Evolutionary conservation across 2,329 filamentous ascomycete species (phyloP), one percentile per base, ranked within the genome.

Genomic region (Podosphaera fusca): DNA sequence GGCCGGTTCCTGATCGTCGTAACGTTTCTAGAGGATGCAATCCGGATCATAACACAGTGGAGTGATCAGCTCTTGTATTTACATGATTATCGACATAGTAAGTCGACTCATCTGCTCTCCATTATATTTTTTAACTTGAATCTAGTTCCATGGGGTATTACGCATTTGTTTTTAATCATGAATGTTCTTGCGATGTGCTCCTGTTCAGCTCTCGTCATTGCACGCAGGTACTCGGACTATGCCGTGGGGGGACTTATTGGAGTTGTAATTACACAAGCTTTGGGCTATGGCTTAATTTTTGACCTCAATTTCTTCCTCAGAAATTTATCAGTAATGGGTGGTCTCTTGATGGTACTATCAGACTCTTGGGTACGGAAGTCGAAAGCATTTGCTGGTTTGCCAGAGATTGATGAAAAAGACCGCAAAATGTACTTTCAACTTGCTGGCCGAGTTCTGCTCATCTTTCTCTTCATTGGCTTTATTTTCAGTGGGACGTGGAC

Each of bases 361-460:
- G 92, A 98, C 73, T 94, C 87, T 58, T 96, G 90, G 88, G 88
- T 95, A 62, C 85, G 89, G 73, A 96, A 96, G 81, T 86, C 82
- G 70, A 94, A 95, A 74, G 90, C 89, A 2, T 95, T 95, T 61
- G 92, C 92, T 53, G 92, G 92, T 53, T 78, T 98, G 56, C 92
- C 92, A 54, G 81, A 87, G 70, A 79, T 98, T 56, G 92, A 96
- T 69, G 92, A 98, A 77, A 96, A 96, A 81, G 92, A 98, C 71
- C 86, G 89, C 73, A 98, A 96, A 79, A 96, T 96, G 90, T 98
- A 98, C 77, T 94, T 98, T 74, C 92, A 96, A 79, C 83, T 98
- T 60, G 92, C 92, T 63, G 92, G 92, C 40, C 84, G 92, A 64
- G 87, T 98, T 40, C 77, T 98, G 62, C 77, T 98, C 65, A 96